Conservation (phyloP, 1,284 basidiomycete genomes). For the Ceratobasidium theobromae region DNA sequence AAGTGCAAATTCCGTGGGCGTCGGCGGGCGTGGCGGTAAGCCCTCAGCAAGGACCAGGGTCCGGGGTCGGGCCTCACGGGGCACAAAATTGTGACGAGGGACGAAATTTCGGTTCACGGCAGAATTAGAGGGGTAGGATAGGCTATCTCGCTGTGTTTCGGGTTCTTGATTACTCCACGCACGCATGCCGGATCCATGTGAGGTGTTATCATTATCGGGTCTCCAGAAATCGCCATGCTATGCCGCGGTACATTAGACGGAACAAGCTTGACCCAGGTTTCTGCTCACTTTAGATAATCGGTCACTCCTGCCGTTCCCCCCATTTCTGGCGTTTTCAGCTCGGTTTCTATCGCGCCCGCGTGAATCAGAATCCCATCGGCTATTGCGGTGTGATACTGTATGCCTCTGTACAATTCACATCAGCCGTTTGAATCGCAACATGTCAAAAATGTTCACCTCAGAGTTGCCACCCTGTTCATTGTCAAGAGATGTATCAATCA, state of each 20-base stretch:
- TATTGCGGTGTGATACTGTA: background rate
- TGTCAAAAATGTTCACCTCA: conserved; percentile 2
- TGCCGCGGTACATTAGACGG: too few species aligned
- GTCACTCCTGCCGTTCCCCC: background rate
- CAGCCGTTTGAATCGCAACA: background rate
- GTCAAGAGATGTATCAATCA: conserved; percentile 8
- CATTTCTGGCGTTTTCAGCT: background rate
- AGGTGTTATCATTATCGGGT: background rate
- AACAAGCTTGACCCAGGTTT: too few species aligned
- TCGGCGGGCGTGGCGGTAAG: conserved; percentile 7
- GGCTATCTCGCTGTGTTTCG: background rate
- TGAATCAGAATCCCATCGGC: background rate
- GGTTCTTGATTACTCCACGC: conserved; percentile 4
- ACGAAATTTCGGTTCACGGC: conserved; percentile 12
- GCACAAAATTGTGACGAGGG: conserved; percentile 5
- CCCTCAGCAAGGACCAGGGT: background rate
- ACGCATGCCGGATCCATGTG: conserved; percentile 4
- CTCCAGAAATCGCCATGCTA: conserved; percentile 5
- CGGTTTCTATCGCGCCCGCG: background rate
- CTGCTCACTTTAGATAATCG: background rate
- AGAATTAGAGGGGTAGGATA: background rate
- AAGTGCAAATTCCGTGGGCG: background rate
- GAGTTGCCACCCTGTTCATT: background rate
- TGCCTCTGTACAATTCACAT: background rate
- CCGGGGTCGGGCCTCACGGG: background rate